A percentile compares a stretch with the other conserved stretches of the same genome.
These are phyloP conservation scores for Microdochium paspali DNA, from an alignment of 2,329 filamentous ascomycete species.

Conservation along the genomic window DNA sequence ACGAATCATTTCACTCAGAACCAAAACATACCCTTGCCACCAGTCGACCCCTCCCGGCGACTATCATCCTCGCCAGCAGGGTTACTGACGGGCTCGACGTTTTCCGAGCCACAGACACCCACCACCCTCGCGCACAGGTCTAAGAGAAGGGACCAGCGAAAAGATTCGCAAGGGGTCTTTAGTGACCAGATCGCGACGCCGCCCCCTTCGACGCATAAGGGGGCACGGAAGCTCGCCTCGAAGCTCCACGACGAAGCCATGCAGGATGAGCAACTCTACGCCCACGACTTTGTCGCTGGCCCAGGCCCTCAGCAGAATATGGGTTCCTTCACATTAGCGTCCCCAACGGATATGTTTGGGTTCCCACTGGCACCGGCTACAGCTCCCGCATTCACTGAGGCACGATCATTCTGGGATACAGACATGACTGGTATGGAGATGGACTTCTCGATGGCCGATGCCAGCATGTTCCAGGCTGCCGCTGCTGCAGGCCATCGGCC, in stretches of 20 bases:
- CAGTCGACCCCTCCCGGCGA: conserved; percentile 49
- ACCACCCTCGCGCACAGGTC: conserved; percentile 18
- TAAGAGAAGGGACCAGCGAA: conserved; percentile 36
- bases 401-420: conserved; percentile 46
- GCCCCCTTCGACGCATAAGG: conserved; percentile 47
- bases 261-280: conserved; percentile 48
- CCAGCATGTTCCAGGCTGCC: conserved; percentile 33
- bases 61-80: conserved; percentile 48
- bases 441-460: conserved; percentile 39
- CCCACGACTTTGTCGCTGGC: conserved; percentile 39
- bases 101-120: conserved; percentile 18
- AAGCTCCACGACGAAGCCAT: conserved; percentile 37
- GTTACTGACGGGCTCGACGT: conserved; percentile 20
- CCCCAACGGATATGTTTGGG: conserved; percentile 45
- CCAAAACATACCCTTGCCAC: conserved; percentile 42
- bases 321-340: conserved; percentile 30
- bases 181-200: conserved; percentile 47
- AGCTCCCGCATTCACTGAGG: conserved; percentile 31
- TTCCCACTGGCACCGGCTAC: conserved; percentile 48
- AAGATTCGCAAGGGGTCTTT: conserved; percentile 24
- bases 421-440: conserved; percentile 50
- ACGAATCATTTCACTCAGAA: conserved; percentile 49
- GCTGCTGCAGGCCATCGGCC: conserved; percentile 28
- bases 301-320: conserved; percentile 40
- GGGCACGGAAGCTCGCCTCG: conserved; percentile 43